Evolutionary conservation across 2,329 filamentous ascomycete genomes (phyloP), one percentile per base, ranked within the genome.

Genomic region (Pseudopithomyces maydicus): DNA sequence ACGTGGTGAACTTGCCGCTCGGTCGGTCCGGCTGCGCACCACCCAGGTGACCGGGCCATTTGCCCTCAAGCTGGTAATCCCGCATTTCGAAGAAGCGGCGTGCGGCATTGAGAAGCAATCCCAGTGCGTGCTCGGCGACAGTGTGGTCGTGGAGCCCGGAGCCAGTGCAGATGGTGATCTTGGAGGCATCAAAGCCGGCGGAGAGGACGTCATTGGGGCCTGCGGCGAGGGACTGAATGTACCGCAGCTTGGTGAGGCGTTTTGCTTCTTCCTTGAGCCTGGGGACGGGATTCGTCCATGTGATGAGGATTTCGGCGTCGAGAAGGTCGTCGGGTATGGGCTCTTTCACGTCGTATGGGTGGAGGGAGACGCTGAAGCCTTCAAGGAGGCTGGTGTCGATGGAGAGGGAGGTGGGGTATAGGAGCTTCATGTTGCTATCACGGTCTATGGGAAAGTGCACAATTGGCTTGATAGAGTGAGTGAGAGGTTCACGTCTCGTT

Each of bases 221-320:
- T 0, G 86, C 86, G 35, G 86, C 86, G 33, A 88, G 84, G 0
- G 84, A 87, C 67, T 89, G 86, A 73, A 89, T 88, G 85, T 86
- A 89, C 62, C 79, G 79, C 14, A 89, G 79, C 39, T 85, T 83
- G 54, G 79, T 82, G 71, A 88, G 77, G 56, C 82, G 81, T 49
- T 69, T 63, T 2, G 81, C 82, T 47, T 85, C 86, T 68, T 88
- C 83, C 20, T 79, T 74, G 57, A 89, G 84, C 77, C 88, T 88
- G 14, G 76, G 76, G 39, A 83, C 63, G 23, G 77, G 79, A 79
- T 89, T 89, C 71, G 78, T 73, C 86, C 86, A 88, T 6, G 86
- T 87, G 2, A 89, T 77, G 57, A 89, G 81, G 65, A 85, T 76
- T 22, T 85, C 81, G 68, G 86, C 86, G 69, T 89, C 86, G 71